These are phyloP conservation scores for Naganishia antarctica DNA, from an alignment of 768 basidiomycete species.

Conservation along the genomic window DNA sequence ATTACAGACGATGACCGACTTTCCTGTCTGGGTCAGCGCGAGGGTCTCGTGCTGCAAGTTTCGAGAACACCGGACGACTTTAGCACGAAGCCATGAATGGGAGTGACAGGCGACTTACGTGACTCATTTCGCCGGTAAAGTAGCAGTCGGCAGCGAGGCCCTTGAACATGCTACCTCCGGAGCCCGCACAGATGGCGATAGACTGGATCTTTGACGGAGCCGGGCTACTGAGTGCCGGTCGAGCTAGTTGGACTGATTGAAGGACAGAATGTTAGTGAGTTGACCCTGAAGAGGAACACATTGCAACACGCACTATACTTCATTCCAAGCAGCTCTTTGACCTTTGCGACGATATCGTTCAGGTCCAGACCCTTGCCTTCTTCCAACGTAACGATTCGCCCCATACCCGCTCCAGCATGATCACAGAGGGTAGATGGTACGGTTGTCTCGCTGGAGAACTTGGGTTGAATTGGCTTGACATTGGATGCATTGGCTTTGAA, in stretches of 20 bases:
- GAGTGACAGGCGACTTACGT: constrained; percentile 59
- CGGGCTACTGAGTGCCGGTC: constrained; percentile 39
- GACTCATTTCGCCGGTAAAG: constrained; percentile 87
- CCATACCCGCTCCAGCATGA: constrained; percentile 56
- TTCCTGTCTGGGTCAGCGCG: constrained; percentile 68
- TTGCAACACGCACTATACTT: constrained; percentile 56
- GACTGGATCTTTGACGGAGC: constrained; percentile 51
- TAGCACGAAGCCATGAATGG: background rate
- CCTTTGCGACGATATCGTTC: constrained; percentile 59
- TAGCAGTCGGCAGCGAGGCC: constrained; percentile 76
- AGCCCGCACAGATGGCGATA: constrained; percentile 87
- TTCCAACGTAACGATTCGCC: constrained; percentile 63
- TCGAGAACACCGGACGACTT: constrained; percentile 2
- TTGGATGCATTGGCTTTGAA: constrained; percentile 30
- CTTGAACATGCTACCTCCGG: constrained; percentile 71
- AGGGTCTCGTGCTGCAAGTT: constrained; percentile 72
- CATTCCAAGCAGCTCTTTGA: constrained; percentile 66
- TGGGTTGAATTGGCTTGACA: constrained; percentile 21
- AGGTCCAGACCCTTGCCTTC: constrained; percentile 56
- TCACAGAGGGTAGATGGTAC: constrained; percentile 23
- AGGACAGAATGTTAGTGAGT: background rate
- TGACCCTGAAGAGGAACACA: background rate
- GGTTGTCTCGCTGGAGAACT: background rate
- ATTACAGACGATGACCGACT: constrained; percentile 75
- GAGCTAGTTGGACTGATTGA: constrained; percentile 35